Base-by-base conservation (phyloP, 192 early-diverging fungal genomes). In the Coemansia sp. region DNA sequence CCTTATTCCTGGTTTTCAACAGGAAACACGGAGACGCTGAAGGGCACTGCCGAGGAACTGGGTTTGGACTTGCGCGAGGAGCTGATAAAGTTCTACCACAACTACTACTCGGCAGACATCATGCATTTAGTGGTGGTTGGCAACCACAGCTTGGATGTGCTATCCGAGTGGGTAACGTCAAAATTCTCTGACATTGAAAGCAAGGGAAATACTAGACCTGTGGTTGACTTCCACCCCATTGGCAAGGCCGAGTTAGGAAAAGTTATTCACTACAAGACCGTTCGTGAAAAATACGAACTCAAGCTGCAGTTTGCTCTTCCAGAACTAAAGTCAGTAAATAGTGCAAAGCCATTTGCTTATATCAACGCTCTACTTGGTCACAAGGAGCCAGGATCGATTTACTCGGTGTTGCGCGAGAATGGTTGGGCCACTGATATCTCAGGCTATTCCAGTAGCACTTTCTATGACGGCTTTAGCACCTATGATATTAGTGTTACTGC, bases 61-160 rank as follows among this genome's bases (percentile, higher is more conserved):
- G 92, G 91, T 0, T 61, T 94, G 23, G 86, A 95, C 62, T 85
- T 95, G 42, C 86, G 93, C 28, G 86, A 91, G 6, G 89, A 93
- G 53, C 75, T 98, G 46, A 70, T 93, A 33, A 89, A 91, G 50
- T 95, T 97, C 59, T 90, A 95, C 72, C 73, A 87, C 3, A 86
- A 84, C 59, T 92, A 93, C 72, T 99, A 99, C 74, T 95, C 93
- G 17, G 89, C 94, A 16, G 96, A 97, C 44, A 72, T 96, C 28
- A 98, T 97, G 95, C 94, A 91, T 75, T 82, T 97, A 11, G 89
- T 90, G n/a, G 80, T 99, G 33, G 67, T 95, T 16, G 96, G 94
- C 58, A 86, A 88, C 76, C 93, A 97, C 77, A 79, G 92, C 9
- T 55, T 74, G 10, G 91, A 95, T 67, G 67, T 88, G 69, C 82